These are phyloP conservation scores for Asterophora parasitica DNA, from an alignment of 768 basidiomycete genomes.

Conservation along the genomic window DNA sequence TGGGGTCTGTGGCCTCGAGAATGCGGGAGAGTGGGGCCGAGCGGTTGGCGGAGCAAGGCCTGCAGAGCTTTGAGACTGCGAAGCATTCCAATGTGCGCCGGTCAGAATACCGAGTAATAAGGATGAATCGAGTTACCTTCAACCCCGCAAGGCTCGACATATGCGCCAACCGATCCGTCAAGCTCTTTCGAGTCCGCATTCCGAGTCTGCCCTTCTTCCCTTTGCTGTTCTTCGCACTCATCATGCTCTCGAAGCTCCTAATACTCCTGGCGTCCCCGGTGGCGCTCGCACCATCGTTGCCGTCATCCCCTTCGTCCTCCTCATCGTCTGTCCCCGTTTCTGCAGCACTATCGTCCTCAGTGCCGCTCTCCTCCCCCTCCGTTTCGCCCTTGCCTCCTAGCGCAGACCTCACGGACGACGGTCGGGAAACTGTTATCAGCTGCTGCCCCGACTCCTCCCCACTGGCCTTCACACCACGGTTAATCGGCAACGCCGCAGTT, in stretches of 20 bases:
- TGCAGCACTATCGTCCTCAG: conserved; percentile 17
- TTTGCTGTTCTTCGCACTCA: conserved; percentile 38
- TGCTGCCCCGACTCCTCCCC: conserved; percentile 43
- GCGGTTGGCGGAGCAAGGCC: conserved; percentile 11
- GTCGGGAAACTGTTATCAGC: conserved; percentile 41
- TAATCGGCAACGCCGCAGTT: conserved; percentile 52
- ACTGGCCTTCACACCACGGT: conserved; percentile 30
- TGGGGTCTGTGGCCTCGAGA: conserved; percentile 35
- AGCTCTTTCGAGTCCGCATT: conserved; percentile 50
- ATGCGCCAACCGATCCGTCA: conserved; percentile 78
- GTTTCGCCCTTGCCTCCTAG: conserved; percentile 29
- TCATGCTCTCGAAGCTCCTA: conserved; percentile 83
- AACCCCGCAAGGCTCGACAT: conserved; percentile 59
- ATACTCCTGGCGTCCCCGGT: conserved; percentile 67
- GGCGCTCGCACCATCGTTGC: conserved; percentile 36
- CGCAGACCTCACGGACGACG: conserved; percentile 30
- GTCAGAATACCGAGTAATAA: conserved; percentile 4
- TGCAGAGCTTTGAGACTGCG: conserved; percentile 23
- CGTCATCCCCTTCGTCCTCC: conserved; percentile 36
- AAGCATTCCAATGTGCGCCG: conserved; percentile 20
- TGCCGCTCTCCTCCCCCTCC: conserved; percentile 28
- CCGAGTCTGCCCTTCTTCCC: conserved; percentile 10
- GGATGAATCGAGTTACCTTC: conserved; percentile 26
- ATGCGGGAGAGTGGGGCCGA: conserved; percentile 24
- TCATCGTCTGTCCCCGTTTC: conserved; percentile 36